Conservation (phyloP, 2,329 filamentous ascomycete species). For the Colletotrichum eremochloae region DNA sequence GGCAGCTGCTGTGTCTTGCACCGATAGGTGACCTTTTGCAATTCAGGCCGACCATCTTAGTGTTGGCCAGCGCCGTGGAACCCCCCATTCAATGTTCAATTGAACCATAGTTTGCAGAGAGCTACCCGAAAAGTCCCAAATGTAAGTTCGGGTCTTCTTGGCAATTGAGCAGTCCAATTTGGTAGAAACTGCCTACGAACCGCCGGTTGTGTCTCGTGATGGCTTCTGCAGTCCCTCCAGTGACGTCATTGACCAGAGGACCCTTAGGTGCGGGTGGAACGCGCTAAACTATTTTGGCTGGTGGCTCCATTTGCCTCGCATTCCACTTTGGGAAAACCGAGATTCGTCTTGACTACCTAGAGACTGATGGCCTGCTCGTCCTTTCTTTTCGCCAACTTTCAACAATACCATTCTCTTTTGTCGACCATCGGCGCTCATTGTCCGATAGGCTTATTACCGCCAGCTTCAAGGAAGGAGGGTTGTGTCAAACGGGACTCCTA, state of each 20-base stretch:
- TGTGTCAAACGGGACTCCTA: neutral
- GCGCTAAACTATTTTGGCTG: neutral
- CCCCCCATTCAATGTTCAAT: neutral
- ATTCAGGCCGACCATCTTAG: neutral
- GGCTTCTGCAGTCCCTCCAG: neutral
- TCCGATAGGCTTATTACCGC: neutral
- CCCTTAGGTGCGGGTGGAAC: neutral
- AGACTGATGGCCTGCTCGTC: neutral
- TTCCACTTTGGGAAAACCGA: conserved; percentile 16
- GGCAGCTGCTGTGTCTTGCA: neutral
- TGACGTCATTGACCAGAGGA: conserved; percentile 2
- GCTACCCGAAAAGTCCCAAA: too few species aligned
- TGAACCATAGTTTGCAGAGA: neutral
- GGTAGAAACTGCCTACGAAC: neutral
- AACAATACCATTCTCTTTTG: neutral
- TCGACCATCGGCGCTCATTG: neutral
- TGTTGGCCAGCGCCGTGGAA: neutral
- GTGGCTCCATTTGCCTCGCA: neutral
- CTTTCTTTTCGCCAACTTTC: neutral
- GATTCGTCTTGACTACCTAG: neutral
- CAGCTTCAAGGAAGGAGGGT: neutral
- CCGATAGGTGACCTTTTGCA: too few species aligned
- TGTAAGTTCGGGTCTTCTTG: neutral
- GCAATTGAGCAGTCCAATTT: too few species aligned
- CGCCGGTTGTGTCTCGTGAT: neutral